Conservation (phyloP, 805 yeast species). For the Hanseniaspora meyeri region DNA sequence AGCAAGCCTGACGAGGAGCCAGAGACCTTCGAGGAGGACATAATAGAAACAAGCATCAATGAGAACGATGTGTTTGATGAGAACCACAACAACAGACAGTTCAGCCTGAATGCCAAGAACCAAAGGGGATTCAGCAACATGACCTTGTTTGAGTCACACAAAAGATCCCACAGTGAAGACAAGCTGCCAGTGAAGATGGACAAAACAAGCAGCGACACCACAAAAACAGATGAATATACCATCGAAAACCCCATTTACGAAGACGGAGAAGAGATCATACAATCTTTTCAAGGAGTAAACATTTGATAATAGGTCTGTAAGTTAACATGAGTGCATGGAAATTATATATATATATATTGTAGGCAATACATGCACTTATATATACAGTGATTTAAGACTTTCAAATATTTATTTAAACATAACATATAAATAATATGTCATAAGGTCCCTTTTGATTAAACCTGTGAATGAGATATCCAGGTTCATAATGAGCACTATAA, state of each 20-base stretch:
- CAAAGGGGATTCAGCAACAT: conserved; percentile 13
- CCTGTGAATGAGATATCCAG: too few relatives aligned
- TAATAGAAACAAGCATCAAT: not conserved
- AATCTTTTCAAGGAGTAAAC: conserved; percentile 3
- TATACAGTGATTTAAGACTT: too few relatives aligned
- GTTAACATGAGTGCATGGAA: not conserved
- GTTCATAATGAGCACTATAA: too few relatives aligned
- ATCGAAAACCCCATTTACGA: not conserved
- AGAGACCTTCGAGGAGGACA: not conserved
- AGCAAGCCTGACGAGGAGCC: not conserved
- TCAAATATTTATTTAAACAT: not conserved
- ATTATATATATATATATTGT: not conserved
- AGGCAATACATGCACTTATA: too few relatives aligned
- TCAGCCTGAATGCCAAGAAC: conserved; percentile 5
- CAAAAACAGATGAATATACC: not conserved
- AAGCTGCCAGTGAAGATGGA: not conserved
- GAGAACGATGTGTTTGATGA: not conserved
- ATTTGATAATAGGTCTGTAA: not conserved
- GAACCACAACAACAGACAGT: not conserved
- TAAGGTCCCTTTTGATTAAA: too few relatives aligned
- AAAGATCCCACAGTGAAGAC: not conserved
- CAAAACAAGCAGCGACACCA: not conserved
- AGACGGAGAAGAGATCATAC: conserved; percentile 3
- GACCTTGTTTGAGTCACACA: conserved; percentile 6
- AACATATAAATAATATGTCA: too few relatives aligned